Conservation (phyloP, 1,139 yeast genomes). For the Yamadazyma diddensiae region DNA sequence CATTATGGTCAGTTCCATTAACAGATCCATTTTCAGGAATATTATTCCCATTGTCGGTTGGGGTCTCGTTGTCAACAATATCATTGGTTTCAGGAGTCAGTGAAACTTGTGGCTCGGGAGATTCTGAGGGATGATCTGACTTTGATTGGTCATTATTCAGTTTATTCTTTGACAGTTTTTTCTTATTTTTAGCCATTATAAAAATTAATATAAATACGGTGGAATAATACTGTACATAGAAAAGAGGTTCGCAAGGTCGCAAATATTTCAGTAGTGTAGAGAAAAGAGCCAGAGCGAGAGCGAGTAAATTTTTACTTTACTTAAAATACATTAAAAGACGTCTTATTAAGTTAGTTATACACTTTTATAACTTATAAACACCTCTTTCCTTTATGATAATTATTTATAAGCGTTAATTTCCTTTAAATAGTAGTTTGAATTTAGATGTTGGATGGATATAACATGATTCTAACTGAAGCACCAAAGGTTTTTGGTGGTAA, state of each 20-base stretch:
- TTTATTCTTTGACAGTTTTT: slow-evolving; percentile 19
- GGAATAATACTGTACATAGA: slow-evolving; percentile 2
- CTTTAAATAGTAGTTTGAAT: slow-evolving; percentile 11
- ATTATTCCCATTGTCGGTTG: neutral
- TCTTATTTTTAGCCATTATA: slow-evolving; percentile 30
- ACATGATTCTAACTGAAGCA: slow-evolving; percentile 99
- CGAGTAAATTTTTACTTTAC: too few species aligned
- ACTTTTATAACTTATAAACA: slow-evolving; percentile 10
- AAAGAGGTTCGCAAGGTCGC: neutral
- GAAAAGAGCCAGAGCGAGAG: neutral
- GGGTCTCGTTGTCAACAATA: neutral
- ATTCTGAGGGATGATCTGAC: too few species aligned
- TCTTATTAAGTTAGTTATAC: slow-evolving; percentile 10
- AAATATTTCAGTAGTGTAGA: too few species aligned
- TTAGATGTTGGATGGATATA: slow-evolving; percentile 99
- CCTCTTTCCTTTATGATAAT: slow-evolving; percentile 14
- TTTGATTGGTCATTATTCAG: too few species aligned
- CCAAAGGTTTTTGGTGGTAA: slow-evolving; percentile 99
- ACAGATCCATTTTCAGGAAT: neutral
- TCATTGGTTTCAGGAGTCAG: neutral
- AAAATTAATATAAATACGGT: neutral
- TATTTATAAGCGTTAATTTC: slow-evolving; percentile 15
- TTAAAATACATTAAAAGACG: slow-evolving; percentile 13
- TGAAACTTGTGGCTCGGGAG: neutral
- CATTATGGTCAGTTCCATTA: neutral